Evolutionary conservation across 345 rosid genomes (phyloP), one percentile per base, ranked within the genome.

Genomic region (Corymbia maculata): DNA sequence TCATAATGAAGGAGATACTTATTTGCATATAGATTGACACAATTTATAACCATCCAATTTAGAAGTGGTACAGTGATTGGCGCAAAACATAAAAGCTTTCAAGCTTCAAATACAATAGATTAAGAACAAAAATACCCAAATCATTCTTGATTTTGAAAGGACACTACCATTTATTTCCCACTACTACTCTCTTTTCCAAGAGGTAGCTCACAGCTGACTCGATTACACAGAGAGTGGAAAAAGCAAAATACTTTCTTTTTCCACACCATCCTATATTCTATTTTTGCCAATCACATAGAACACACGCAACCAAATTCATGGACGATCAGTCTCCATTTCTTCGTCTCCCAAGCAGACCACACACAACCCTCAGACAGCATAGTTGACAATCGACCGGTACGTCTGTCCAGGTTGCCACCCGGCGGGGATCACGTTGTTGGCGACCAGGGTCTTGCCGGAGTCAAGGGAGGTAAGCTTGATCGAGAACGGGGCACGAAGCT

Each of bases 401-500:
- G 86, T 94, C 16, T 88, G 87, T 14, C 97, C 97, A 1, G 94
- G 92, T 24, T 85, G 85, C 97, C 98, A 95, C 5, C 88, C 92
- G 1, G 88, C 91, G 4, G 98, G 98, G 88, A 96, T 94, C 2
- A 92, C 96, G 86, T 87, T 86, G 8, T 79, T 51, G 15, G 95
- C 96, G 1, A 91, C 92, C 17, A 94, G 4, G 75, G 90, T 88
- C 85, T 91, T 59, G 13, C 89, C 86, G 14, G 94, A 92, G 11
- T 90, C 88, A 16, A 66, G 87, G 0, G 93, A 87, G 53, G 98
- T 94, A 79, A 96, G 64, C 87, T 90, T 88, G 84, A 97, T 80
- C 14, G 97, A 95, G n/a, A 97, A 87, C 10, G 98, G 97, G 5
- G 94, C 93, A 1, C 70, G 90, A 79, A 96, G 86, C 19, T 89